Base-by-base conservation (phyloP, 2,329 filamentous ascomycete genomes). In the Whalleya microplaca region DNA sequence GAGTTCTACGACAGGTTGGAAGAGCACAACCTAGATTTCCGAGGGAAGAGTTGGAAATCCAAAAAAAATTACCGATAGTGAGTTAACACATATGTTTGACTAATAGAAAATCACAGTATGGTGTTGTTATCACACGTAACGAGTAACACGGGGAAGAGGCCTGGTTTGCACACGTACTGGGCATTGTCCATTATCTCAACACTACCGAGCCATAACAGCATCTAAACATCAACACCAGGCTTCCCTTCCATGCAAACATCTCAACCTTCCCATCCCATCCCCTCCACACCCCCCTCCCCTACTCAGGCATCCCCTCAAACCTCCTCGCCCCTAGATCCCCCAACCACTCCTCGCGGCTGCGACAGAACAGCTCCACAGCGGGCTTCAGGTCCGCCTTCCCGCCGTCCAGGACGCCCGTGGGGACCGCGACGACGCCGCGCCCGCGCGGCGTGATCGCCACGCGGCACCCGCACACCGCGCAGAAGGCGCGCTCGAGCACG, bases 401-500 rank as follows among this genome's bases (percentile, higher is more conserved):
- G 42, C 61, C 64, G 41, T 69, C 64, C 41, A 69, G 45, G 45
- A 67, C 50, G 41, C 64, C 67, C n/a, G 57, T 27, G n/a, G 66
- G 56, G n/a, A 69, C 29, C 18, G 53, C 42, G 46, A 51, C 9
- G 18, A 21, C 10, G 32, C 10, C 32, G 32, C 32, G 32, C 5
- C 32, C 9, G 6, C 10, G 32, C 5, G 32, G 6, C 32, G 32
- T 16, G 9, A 20, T 27, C 23, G 10, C 21, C 5, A 37, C 32
- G 32, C 32, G 32, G 50, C 8, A 66, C 45, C 66, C 66, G 56
- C 66, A 68, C 19, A 45, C 55, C 27, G 62, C 58, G 56, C 66
- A 68, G 54, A 68, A 68, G 6, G 54, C 62, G 32, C 64, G 61
- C 21, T 42, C 10, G 16, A 68, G 56, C 2, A 54, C 42, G 9